Percentiles rank a stretch among this genome's conserved stretches.
These are phyloP conservation scores for Trebouxia sp. DNA, from an alignment of 139 green algal genomes.

Conservation along the genomic window DNA sequence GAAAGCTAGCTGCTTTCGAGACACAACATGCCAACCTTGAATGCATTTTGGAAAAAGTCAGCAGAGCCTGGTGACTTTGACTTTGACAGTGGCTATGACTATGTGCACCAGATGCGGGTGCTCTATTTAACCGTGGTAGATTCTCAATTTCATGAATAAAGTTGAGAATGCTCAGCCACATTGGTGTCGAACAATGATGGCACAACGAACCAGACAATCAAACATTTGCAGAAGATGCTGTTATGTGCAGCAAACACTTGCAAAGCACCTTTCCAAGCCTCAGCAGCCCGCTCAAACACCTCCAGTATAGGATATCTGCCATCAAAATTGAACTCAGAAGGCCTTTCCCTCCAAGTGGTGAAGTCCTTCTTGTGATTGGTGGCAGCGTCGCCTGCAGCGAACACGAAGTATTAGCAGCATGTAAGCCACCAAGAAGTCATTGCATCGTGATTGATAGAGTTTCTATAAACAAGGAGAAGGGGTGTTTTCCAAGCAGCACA, in stretches of 20 bases:
- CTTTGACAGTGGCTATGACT: no score
- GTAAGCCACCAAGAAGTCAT: not conserved
- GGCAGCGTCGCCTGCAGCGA: slow-evolving; percentile 46
- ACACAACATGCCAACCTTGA: no score
- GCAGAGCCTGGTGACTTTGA: no score
- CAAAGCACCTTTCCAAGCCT: slow-evolving; percentile 49
- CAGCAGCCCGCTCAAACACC: slow-evolving; percentile 48
- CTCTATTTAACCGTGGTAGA: no score
- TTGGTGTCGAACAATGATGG: not conserved
- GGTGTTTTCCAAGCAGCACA: no score
- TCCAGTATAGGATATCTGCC: slow-evolving; percentile 61
- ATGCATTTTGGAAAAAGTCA: no score
- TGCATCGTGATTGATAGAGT: not conserved
- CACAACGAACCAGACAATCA: no score
- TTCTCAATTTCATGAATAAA: no score
- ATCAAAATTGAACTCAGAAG: slow-evolving; percentile 60
- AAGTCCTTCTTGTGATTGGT: slow-evolving; percentile 50
- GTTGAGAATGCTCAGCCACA: no score
- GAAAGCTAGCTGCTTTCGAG: not conserved
- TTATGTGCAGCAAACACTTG: no score
- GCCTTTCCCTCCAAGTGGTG: slow-evolving; percentile 56
- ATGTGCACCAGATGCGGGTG: no score
- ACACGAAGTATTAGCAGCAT: not conserved
- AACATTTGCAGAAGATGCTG: no score
- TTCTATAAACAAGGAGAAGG: not conserved